Evolutionary conservation across 1,284 basidiomycete genomes (phyloP), one percentile per base, ranked within the genome.

Genomic region (Puccinia brachypodii): DNA sequence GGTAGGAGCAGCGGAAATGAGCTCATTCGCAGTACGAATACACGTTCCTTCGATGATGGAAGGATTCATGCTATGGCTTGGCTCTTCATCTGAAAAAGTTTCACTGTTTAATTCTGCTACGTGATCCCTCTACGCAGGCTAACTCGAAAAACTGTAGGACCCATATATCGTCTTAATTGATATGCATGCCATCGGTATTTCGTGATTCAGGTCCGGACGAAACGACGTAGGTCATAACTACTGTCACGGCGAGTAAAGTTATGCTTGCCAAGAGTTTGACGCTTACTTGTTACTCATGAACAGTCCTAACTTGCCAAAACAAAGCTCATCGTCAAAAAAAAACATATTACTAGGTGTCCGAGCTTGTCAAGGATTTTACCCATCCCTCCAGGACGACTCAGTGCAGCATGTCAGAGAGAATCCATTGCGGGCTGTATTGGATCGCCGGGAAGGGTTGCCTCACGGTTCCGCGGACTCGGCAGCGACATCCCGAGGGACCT

Each of bases 31-130:
- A 47, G 68, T 71, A 7, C 36, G 14, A n/a, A 47, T 50, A 50
- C 68, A 71, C 40, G 40, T n/a, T 71, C 6, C 42, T 22, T 71
- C 40, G 68, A 71, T 50, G 68, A 71, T 50, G 68, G 25, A 44
- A 19, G 36, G 68, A 47, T 71, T 71, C 25, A 44, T 28, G 11
- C 22, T 64, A 40, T 40, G 36, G 33, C 28, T n/a, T 64, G 28
- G 62, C 62, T 64, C 19, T 64, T 14, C 64, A 68, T 68, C n/a
- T 68, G 7, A 11, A 16, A 7, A 44, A 44, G 64, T 68, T 68
- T 44, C 40, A 44, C 25, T n/a, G 7, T 42, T 28, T 42, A 22
- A 25, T 68, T 42, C 19, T 44, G 11, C 64, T 28, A 31, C 33
- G 36, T 66, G 19, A 22, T 38, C 4, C 62, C 64, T 42, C 38